Conservation (phyloP, 805 yeast genomes). For the Candida krabiensis region DNA sequence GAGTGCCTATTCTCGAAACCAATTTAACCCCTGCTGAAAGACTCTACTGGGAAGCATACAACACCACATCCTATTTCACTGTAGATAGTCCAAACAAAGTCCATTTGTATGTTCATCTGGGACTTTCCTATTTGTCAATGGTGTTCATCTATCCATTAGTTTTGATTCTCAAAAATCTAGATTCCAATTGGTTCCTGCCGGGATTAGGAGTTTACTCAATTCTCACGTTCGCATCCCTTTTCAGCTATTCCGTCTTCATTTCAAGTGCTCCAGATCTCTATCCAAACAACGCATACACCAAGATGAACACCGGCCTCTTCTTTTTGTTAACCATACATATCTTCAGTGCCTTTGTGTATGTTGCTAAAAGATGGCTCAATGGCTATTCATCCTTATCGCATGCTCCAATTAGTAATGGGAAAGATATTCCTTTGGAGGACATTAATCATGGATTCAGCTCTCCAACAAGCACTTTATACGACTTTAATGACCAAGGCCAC, state of each 20-base stretch:
- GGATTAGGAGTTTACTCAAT: conserved; percentile 50
- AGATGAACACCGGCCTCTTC: conserved; percentile 62
- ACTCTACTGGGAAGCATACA: conserved; percentile 74
- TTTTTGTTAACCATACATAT: conserved; percentile 55
- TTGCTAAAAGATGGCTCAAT: conserved; percentile 44
- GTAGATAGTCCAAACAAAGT: conserved; percentile 47
- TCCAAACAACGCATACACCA: conserved; percentile 72
- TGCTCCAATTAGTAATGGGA: conserved; percentile 11
- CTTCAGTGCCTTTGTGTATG: conserved; percentile 49
- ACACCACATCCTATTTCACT: conserved; percentile 73
- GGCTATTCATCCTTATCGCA: conserved; percentile 15
- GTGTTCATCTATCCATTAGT: conserved; percentile 65
- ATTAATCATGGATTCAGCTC: conserved; percentile 22
- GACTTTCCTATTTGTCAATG: conserved; percentile 42
- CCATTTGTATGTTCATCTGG: conserved; percentile 56
- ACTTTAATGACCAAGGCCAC: conserved; percentile 25
- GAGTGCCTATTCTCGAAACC: conserved; percentile 70
- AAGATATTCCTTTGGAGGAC: conserved; percentile 30
- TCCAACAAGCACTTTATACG: conserved; percentile 38
- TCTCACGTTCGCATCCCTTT: conserved; percentile 48
- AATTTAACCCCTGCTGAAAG: conserved; percentile 69
- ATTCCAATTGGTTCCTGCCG: conserved; percentile 59
- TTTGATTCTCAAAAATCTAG: conserved; percentile 61
- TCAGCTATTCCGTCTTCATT: conserved; percentile 57
- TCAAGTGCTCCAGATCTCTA: conserved; percentile 64